Conservation (phyloP, 805 yeast species). For the Zygoascus bituminiphila region DNA sequence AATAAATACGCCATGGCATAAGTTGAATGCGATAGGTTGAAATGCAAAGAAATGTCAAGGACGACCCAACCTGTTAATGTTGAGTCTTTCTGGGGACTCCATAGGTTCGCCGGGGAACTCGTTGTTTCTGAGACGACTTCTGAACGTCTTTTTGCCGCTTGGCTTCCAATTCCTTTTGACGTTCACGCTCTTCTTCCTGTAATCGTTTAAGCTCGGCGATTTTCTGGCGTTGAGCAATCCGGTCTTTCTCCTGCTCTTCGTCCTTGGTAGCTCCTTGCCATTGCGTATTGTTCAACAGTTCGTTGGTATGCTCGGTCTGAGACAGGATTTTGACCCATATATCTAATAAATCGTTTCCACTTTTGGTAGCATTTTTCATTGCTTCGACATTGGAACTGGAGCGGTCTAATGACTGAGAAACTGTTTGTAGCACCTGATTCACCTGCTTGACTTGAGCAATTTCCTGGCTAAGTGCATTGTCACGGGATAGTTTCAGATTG, state of each 20-base stretch:
- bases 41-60: too few relatives aligned
- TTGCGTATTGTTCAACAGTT: conserved; percentile 18
- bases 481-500: background rate
- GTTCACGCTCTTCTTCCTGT: conserved; percentile 8
- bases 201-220: conserved; percentile 13
- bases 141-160: conserved; percentile 1
- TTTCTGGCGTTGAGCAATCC: conserved; percentile 11
- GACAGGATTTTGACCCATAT: conserved; percentile 26
- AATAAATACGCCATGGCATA: too few relatives aligned
- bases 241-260: conserved; percentile 19
- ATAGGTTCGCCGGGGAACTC: conserved; percentile 8
- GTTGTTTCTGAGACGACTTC: conserved; percentile 11
- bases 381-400: conserved; percentile 13
- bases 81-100: too few relatives aligned
- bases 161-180: conserved; percentile 7
- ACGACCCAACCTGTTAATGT: too few relatives aligned
- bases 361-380: conserved; percentile 17
- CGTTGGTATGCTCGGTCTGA: conserved; percentile 26
- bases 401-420: conserved; percentile 11
- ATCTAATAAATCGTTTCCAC: conserved; percentile 24
- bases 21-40: too few relatives aligned
- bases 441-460: conserved; percentile 16
- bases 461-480: conserved; percentile 9
- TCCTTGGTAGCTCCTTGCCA: conserved; percentile 27
- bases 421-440: conserved; percentile 17